Evolutionary conservation across 768 basidiomycete species (phyloP).

Genomic region (Lanmaoa pseudosensibilis): DNA sequence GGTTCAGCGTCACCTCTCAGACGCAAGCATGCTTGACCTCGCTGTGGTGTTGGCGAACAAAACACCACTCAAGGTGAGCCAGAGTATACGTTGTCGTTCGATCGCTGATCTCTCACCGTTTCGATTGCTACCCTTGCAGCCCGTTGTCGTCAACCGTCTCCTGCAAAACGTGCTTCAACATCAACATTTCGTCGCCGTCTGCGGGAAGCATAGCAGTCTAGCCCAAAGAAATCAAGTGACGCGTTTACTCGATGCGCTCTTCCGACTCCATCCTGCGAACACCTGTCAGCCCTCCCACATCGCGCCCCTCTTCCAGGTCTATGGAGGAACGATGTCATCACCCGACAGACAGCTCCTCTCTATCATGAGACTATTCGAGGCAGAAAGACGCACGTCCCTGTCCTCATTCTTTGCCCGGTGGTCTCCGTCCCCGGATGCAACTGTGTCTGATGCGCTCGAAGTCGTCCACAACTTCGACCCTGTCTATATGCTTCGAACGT

Average conservation of each 20-base stretch:
- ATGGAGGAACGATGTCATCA: conserved; percentile 66
- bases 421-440: conserved; percentile 49
- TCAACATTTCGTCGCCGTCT: conserved; percentile 54
- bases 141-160: conserved; percentile 68
- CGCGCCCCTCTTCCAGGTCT: conserved; percentile 72
- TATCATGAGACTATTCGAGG: conserved; percentile 79
- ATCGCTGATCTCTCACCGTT: background rate
- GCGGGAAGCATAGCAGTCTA: conserved; percentile 24
- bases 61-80: conserved; percentile 62
- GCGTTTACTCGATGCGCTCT: conserved; percentile 61
- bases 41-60: conserved; percentile 40
- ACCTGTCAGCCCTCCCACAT: conserved; percentile 85
- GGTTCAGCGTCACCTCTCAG: conserved; percentile 58
- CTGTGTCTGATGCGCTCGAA: conserved; percentile 55
- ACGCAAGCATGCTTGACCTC: conserved; percentile 43
- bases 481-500: conserved; percentile 64
- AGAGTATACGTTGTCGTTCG: background rate
- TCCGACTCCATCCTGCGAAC: conserved; percentile 74
- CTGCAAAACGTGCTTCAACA: conserved; percentile 78
- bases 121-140: conserved; percentile 38
- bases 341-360: conserved; percentile 69
- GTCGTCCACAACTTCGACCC: conserved; percentile 73
- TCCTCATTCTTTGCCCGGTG: conserved; percentile 64
- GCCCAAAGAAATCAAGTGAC: conserved; percentile 49
- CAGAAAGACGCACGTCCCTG: conserved; percentile 62